phyloP scores from a whole-genome alignment of 2,329 filamentous ascomycete species.

The Fusarium bactridioides region DNA sequence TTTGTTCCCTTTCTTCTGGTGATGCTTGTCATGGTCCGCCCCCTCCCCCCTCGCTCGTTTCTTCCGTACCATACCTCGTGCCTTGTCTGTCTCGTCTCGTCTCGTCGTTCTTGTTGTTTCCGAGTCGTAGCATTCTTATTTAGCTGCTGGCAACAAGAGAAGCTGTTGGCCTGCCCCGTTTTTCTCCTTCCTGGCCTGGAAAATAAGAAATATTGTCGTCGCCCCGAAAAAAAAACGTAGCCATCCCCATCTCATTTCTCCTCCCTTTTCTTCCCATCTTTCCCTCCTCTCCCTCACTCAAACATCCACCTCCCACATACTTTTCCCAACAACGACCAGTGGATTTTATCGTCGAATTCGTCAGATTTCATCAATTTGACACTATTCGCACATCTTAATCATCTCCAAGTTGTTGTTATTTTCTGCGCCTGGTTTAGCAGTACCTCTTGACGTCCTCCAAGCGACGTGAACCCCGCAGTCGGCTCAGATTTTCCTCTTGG shows the following conservation, averaged over 20 bases:
- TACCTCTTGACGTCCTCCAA: slow-evolving; percentile 40
- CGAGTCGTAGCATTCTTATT: slow-evolving; percentile 39
- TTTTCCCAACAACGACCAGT: slow-evolving; percentile 48
- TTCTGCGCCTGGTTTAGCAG: slow-evolving; percentile 44
- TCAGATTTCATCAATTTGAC: slow-evolving; percentile 54
- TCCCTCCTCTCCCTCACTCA: slow-evolving; percentile 34
- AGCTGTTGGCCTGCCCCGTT: slow-evolving; percentile 52
- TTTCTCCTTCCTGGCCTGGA: slow-evolving; percentile 53
- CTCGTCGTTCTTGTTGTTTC: slow-evolving; percentile 27
- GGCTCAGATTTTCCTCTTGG: slow-evolving; percentile 35
- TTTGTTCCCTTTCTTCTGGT: slow-evolving; percentile 34
- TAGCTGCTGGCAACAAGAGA: slow-evolving; percentile 27
- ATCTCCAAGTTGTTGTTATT: slow-evolving; percentile 50
- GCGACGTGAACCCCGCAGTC: slow-evolving; percentile 32
- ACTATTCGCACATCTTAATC: slow-evolving; percentile 45
- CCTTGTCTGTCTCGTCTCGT: slow-evolving; percentile 35
- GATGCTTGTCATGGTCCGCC: slow-evolving; percentile 32
- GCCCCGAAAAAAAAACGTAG: slow-evolving; percentile 59
- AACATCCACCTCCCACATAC: slow-evolving; percentile 41
- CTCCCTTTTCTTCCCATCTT: slow-evolving; percentile 35
- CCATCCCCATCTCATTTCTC: slow-evolving; percentile 55
- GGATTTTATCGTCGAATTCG: slow-evolving; percentile 40
- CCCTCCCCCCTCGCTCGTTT: slow-evolving; percentile 27
- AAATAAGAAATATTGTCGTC: slow-evolving; percentile 54
- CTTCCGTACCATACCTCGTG: slow-evolving; percentile 37